A percentile compares a stretch with the other conserved stretches of the same genome.
Conservation (phyloP, 257 asterid species). For the Solanum pinnatisectum region DNA sequence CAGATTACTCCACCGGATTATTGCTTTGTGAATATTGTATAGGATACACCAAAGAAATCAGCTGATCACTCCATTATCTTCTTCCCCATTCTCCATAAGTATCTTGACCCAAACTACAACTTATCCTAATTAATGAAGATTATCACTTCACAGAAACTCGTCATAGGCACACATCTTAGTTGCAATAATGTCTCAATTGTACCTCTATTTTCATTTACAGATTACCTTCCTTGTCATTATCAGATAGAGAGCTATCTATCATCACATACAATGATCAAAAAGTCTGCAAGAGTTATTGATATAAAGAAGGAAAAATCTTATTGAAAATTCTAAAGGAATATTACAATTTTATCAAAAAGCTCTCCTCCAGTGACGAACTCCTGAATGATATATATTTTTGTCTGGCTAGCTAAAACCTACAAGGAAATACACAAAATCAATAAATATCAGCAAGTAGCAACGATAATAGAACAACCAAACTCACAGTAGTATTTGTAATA, state of each 20-base stretch:
- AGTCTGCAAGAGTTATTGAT: background rate
- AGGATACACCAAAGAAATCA: background rate
- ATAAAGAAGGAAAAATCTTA: background rate
- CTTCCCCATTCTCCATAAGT: background rate
- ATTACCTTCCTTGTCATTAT: background rate
- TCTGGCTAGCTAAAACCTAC: slow-evolving; percentile 74
- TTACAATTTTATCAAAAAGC: slow-evolving; percentile 80
- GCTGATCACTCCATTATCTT: background rate
- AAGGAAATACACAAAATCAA: background rate
- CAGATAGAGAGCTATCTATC: background rate
- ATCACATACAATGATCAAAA: background rate
- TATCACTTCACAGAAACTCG: background rate
- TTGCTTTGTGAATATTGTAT: background rate
- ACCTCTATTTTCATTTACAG: background rate
- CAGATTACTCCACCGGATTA: background rate
- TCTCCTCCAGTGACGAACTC: slow-evolving; percentile 94
- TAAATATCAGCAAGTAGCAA: background rate
- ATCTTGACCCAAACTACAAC: background rate
- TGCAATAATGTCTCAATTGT: background rate
- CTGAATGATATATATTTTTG: slow-evolving; percentile 69
- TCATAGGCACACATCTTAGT: background rate
- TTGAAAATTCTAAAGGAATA: slow-evolving; percentile 8
- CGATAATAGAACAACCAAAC: background rate
- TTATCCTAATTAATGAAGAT: background rate
- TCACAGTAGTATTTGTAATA: background rate